Base-by-base conservation (phyloP, 805 yeast species). In the Barnettozyma sp. region DNA sequence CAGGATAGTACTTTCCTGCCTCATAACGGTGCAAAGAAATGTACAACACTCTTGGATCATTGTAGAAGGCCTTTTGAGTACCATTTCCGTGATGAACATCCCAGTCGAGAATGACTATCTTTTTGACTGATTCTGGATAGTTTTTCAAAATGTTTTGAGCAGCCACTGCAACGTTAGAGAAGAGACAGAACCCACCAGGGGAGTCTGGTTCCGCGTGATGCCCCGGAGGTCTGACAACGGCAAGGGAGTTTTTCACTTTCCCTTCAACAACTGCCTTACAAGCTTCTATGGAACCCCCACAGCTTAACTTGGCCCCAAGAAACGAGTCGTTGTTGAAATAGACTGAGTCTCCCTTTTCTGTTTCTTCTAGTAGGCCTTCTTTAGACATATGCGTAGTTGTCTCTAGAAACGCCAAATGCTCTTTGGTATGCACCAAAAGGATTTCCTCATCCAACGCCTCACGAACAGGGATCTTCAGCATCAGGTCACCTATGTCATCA, bases 21-120 rank as follows among this genome's bases (percentile, higher is more conserved):
- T 92, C 97, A 55, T 83, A 90, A 44, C 98, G 73, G 60, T 92
- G 99, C 21, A 90, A 61, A 0, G 97, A 88, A 30, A 92, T 76
- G 59, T 92, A 92, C 23, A 92, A 67, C 7, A 92, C 97, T 37
- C 94, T 66, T 19, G 94, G 94, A 54, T 92, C 96, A 44, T 84
- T 73, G 46, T 75, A 75, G 49, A 92, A 92, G 3, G 94, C 86
- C 55, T 82, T 81, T 59, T 92, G 98, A 1, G 99, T 92, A 26
- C 99, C 99, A 58, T 92, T 92, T 18, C 99, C 99, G 58, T 92
- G 99, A 60, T 92, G 99, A 32, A 92, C 87, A 59, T 92, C 99
- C 99, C 99, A 92, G 59, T 92, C 99, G 16, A 88, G 53, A 40
- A 92, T 78, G 39, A 86, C 75, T 26, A 92, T 84, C 48, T 73